These are phyloP conservation scores for Beverwykella pulmonaria DNA, from an alignment of 495 filamentous ascomycete species.

Conservation along the genomic window DNA sequence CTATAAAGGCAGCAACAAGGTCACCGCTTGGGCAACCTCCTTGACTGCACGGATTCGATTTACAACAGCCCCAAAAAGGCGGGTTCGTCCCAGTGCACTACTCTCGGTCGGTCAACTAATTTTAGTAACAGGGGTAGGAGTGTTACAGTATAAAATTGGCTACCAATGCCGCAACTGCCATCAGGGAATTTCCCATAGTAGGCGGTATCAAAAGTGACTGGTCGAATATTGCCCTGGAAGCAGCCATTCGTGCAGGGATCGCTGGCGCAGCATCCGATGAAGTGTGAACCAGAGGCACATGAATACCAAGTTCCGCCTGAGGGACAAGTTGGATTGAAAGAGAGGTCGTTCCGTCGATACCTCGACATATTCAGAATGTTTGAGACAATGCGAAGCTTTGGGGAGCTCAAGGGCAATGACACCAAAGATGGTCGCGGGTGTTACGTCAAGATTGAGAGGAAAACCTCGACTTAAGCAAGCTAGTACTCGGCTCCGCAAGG, in stretches of 20 bases:
- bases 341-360: background rate
- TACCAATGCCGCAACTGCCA: constrained; percentile 13
- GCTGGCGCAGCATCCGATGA: constrained; percentile 14
- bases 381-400: background rate
- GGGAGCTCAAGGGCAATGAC: background rate
- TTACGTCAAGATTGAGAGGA: too few relatives aligned
- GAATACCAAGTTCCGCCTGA: constrained; percentile 14
- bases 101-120: background rate
- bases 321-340: constrained; percentile 6
- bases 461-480: background rate
- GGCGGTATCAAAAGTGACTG: constrained; percentile 4
- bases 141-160: constrained; percentile 13
- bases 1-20: constrained; percentile 10
- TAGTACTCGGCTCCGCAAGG: background rate
- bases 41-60: constrained; percentile 12
- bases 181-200: constrained; percentile 15
- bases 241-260: constrained; percentile 16
- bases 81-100: background rate
- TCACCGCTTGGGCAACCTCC: constrained; percentile 9
- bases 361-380: background rate
- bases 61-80: constrained; percentile 17
- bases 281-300: constrained; percentile 7
- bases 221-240: constrained; percentile 7
- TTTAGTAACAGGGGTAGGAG: background rate
- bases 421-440: background rate